Base-by-base conservation (phyloP, 306 rosid species). In the Bauhinia variegata region DNA sequence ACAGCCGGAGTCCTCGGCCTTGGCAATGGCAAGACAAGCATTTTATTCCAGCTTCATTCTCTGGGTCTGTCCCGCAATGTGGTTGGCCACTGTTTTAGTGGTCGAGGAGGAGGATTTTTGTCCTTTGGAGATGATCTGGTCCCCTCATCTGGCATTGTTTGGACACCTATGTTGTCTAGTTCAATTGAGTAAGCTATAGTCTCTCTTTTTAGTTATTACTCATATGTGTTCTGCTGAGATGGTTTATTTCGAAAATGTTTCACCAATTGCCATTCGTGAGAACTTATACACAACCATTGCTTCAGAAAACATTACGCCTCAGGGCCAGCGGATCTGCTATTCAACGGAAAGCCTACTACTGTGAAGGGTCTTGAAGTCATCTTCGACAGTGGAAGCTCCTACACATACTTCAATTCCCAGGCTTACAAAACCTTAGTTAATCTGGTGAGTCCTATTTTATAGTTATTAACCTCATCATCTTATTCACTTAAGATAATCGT, bases 301-400 rank as follows among this genome's bases (percentile, higher is more conserved):
- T 74, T 69, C 86, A 89, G 98, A 58, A 67, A 72, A 12, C 85
- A 84, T 72, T 89, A 89, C 60, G 57, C 47, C 1, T n/a, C 91
- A 11, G 95, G 98, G 41, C 96, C 96, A 2, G 96, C 85, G 7
- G 86, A 86, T 18, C 53, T 92, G 41, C 28, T 78, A 38, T 89
- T 84, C 65, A 72, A 67, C 58, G 84, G 87, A 42, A 85, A 72
- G 53, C 54, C 88, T 42, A 75, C 88, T n/a, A 62, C 83, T 5
- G 43, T 80, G 5, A 84, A 76, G 71, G 89, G 82, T 51, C 79
- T 87, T 42, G 16, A 58, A 11, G 36, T 86, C n/a, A 66, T 80
- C 38, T 92, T 92, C 78, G 96, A 89, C 62, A 92, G 96, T 69
- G 96, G 98, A 4, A 84, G 91, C 83, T 80, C 98, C 11, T 92